Evolutionary conservation across 2,329 filamentous ascomycete genomes (phyloP).

Genomic region (Neonectria neomacrospora): DNA sequence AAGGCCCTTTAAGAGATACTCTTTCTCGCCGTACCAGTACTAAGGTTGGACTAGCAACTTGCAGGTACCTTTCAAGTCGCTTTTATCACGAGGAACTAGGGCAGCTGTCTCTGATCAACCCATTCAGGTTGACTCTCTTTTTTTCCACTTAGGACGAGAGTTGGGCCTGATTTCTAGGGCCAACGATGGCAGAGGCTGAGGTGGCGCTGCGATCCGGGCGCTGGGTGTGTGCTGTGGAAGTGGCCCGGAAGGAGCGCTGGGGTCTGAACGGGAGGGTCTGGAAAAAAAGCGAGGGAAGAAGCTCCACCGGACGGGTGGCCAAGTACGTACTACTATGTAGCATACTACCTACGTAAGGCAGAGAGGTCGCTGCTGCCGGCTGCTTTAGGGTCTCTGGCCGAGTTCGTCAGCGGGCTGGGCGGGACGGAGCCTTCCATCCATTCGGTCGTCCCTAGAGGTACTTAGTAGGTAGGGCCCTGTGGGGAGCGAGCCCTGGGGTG

Average conservation of each 20-base stretch:
- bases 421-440: neutral
- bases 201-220: slow-evolving; percentile 27
- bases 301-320: neutral
- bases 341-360: neutral
- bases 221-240: slow-evolving; percentile 18
- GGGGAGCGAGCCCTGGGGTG: slow-evolving; percentile 23
- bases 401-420: slow-evolving; percentile 9
- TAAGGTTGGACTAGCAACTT: slow-evolving; percentile 3
- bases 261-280: neutral
- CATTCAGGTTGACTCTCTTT: slow-evolving; percentile 6
- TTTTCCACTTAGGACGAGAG: slow-evolving; percentile 2
- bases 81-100: slow-evolving; percentile 10
- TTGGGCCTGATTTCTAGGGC: slow-evolving; percentile 1
- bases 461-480: too few species aligned
- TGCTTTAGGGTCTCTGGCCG: slow-evolving; percentile 3
- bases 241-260: slow-evolving; percentile 17
- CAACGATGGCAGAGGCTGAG: slow-evolving; percentile 27
- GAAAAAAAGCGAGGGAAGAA: neutral
- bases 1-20: slow-evolving; percentile 2
- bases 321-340: neutral
- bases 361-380: neutral
- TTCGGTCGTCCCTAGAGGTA: neutral
- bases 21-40: neutral
- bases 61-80: slow-evolving; percentile 7
- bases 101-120: slow-evolving; percentile 13